Evolutionary conservation across 169 alveolate species (phyloP), one percentile per base, ranked within the genome.

Genomic region (Plasmodium gonderi): DNA sequence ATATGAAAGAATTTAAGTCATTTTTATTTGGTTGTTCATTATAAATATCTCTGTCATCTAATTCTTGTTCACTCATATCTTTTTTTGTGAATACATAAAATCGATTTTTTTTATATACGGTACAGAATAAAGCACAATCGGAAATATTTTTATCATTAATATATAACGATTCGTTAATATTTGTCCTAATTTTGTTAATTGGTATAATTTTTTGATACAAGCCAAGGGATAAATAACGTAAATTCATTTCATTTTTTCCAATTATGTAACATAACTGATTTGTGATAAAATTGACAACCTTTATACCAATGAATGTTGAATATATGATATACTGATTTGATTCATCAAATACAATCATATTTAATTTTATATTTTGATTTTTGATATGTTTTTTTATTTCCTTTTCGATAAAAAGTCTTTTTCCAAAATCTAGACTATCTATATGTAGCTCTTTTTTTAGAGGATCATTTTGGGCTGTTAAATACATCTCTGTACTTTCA

Each of bases 231-330:
- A 96, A 51, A 68, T 92, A 96, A 65, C 98, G 80, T 77, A 95
- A 79, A 42, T 96, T 92, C 69, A 81, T 82, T 89, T 96, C 98
- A 29, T 95, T 89, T 42, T 95, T 89, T 23, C 98, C 98, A 45
- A 96, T 92, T 29, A 92, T 64, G 33, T 78, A 64, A 51, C 90
- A 80, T 42, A 96, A 95, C 42, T 94, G 95, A 87, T 96, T 96
- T 9, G 96, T 95, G 3, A 79, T 80, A 31, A 97, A 74, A 83
- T 97, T 97, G 9, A 97, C 97, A 17, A 98, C 95, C 94, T 98
- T 98, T 42, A 99, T 97, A 29, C 99, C 99, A 65, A 98, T 95
- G 79, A 97, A 95, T 9, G 98, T 94, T 1, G 99, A 98, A 92
- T 97, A 98, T 67, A 98, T 95, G 54, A 98, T 90, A 92, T 97